Evolutionary conservation across 2,329 filamentous ascomycete genomes (phyloP), one percentile per base, ranked within the genome.

Genomic region (Metarhizium guizhouense): DNA sequence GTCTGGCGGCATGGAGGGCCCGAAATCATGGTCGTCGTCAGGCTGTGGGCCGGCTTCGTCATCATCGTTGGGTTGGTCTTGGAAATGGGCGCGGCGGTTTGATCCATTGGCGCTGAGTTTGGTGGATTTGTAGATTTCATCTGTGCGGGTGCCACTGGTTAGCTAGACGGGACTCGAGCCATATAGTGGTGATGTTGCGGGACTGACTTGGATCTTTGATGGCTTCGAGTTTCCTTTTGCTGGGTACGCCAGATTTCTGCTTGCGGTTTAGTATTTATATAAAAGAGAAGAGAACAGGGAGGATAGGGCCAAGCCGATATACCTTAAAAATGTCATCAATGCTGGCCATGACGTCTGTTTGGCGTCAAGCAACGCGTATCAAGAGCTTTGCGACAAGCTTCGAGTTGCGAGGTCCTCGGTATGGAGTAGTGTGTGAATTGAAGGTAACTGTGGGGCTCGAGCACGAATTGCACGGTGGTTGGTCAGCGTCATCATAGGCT

Each of bases 191-290:
- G 14, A 32, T 29, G 50, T 42, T 6, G 36, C 3, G 32, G 10
- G 45, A 70, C 80, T 61, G 67, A 87, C 83, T 84, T 58, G 83
- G 82, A 68, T 87, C 82, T 64, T 76, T 76, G 58, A 83, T 69
- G 18, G 80, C 75, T 58, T 86, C 83, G 54, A 84, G 72, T 69
- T 85, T 87, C 63, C 84, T 79, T 68, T 87, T 87, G 72, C 76
- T 79, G 54, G 76, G 68, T 34, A 74, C 66, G 57, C 77, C 76
- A 20, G 75, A 69, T 58, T 70, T 72, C 73, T 73, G 61, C 38
- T 4, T 2, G 14, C 40, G 3, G 16, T 47, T 57, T 20, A 52
- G 43, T 11, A 30, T 32, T 51, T 16, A 52, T 47, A 1, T 13
- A 10, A 42, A 3, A 32, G 6, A 11, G 14, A 20, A 13, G 7